Conservation (phyloP, 371 early-diverging fungal genomes). For the Entomophthora muscae region DNA sequence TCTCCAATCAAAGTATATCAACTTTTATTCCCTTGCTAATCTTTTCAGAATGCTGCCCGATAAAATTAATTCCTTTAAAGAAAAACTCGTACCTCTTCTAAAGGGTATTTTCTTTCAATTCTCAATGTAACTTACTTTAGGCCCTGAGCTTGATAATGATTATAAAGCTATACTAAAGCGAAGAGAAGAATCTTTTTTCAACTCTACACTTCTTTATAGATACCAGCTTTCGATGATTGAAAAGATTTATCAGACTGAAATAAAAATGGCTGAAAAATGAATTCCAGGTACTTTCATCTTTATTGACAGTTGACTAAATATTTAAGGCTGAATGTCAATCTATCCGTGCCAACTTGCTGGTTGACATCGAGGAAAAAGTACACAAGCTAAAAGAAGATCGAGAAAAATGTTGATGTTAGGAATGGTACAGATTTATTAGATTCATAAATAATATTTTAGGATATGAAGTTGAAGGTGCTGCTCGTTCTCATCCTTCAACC, state of each 20-base stretch:
- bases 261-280: background rate
- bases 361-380: constrained; percentile 1
- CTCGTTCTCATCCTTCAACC: background rate
- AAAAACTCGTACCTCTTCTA: background rate
- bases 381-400: constrained; percentile 3
- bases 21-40: background rate
- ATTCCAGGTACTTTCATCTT: background rate
- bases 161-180: background rate
- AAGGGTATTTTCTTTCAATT: background rate
- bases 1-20: background rate
- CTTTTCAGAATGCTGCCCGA: background rate
- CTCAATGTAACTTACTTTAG: background rate
- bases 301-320: background rate
- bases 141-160: background rate
- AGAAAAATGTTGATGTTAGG: constrained; percentile 2
- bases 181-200: background rate
- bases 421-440: background rate
- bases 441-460: background rate
- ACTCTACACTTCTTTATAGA: background rate
- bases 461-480: background rate
- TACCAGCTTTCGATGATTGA: background rate
- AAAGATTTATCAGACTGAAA: background rate
- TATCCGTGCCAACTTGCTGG: background rate
- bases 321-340: background rate
- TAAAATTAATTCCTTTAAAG: background rate